These are phyloP conservation scores for Candida ficus DNA, from an alignment of 805 yeast genomes.

Conservation along the genomic window DNA sequence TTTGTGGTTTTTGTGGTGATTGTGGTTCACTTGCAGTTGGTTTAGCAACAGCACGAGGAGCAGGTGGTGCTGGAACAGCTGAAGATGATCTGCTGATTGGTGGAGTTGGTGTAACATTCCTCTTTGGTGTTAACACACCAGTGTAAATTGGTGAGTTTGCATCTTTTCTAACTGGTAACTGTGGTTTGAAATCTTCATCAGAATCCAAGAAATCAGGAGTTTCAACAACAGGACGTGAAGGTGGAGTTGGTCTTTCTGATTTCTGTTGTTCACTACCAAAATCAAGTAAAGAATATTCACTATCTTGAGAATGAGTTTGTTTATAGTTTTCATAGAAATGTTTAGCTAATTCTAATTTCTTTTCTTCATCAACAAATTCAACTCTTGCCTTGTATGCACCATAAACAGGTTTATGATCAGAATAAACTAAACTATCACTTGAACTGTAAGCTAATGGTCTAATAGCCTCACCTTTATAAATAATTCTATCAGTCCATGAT, in stretches of 20 bases:
- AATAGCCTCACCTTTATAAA: conserved; percentile 55
- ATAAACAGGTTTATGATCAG: conserved; percentile 93
- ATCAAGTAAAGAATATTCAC: conserved; percentile 19
- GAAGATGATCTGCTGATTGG: conserved; percentile 4
- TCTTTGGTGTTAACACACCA: conserved; percentile 18
- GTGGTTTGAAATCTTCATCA: conserved; percentile 16
- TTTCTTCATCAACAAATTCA: conserved; percentile 59
- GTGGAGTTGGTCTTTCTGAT: neutral
- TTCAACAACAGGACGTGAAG: neutral
- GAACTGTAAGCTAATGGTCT: conserved; percentile 66
- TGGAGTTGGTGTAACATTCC: conserved; percentile 9
- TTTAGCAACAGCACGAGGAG: neutral
- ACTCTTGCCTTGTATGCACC: conserved; percentile 69
- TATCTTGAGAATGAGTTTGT: conserved; percentile 27
- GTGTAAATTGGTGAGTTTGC: conserved; percentile 7
- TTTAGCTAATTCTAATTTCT: conserved; percentile 48
- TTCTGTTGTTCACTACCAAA: conserved; percentile 9
- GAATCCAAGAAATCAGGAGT: conserved; percentile 19
- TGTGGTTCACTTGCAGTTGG: neutral
- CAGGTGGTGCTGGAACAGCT: conserved; percentile 4
- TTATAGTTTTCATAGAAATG: conserved; percentile 59
- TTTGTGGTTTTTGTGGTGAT: too few species aligned
- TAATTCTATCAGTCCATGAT: conserved; percentile 92
- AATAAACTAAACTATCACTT: conserved; percentile 51
- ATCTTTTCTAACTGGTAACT: conserved; percentile 14